Conservation (phyloP, 352 stramenopile species). For the Globisporangium spiculum region DNA sequence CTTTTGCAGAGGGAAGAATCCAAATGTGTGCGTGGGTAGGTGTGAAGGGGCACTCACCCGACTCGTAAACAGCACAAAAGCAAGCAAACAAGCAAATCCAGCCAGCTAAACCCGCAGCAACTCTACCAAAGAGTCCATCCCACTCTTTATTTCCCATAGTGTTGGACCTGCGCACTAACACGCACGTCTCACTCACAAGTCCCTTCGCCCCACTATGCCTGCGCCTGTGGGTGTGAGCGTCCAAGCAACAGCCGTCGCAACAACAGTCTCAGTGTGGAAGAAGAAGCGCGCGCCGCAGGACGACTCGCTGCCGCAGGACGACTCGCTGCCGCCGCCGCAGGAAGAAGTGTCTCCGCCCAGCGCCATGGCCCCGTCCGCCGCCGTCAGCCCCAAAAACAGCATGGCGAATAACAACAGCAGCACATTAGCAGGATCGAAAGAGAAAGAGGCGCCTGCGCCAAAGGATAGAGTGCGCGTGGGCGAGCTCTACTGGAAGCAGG, state of each 20-base stretch:
- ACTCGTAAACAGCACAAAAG: not conserved
- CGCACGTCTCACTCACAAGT: not conserved
- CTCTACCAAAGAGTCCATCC: not conserved
- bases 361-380: not conserved
- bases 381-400: not conserved
- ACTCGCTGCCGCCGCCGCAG: conserved; percentile 1
- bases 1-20: not conserved
- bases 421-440: not conserved
- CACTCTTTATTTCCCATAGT: conserved; percentile 1
- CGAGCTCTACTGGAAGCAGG: conserved; percentile 82
- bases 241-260: not conserved
- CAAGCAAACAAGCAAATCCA: not conserved
- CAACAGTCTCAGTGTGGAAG: not conserved
- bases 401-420: not conserved
- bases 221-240: not conserved
- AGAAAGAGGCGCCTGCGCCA: not conserved
- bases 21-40: not conserved
- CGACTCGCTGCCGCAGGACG: conserved; percentile 1
- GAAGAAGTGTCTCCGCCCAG: not conserved
- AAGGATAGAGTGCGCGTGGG: conserved; percentile 44
- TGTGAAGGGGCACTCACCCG: not conserved
- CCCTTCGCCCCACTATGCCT: not conserved
- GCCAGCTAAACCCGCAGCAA: not conserved
- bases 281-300: not conserved
- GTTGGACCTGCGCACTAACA: not conserved